Conservation (phyloP, 75 land plant species). For the Pinus taeda region DNA sequence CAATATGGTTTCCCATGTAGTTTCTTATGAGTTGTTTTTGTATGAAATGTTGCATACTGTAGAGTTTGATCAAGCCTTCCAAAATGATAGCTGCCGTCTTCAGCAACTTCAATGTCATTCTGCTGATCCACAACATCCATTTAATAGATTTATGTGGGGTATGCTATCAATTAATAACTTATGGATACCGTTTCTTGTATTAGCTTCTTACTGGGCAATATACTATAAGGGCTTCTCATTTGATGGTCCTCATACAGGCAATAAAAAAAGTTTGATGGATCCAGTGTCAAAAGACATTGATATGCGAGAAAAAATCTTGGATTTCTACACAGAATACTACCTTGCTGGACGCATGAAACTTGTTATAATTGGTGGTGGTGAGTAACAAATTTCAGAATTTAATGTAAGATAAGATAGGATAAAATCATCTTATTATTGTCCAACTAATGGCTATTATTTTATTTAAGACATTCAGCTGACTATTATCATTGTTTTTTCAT, state of each 20-base stretch:
- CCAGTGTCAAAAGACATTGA: constrained; percentile 78
- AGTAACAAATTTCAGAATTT: constrained; percentile 18
- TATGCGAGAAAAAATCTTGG: constrained; percentile 72
- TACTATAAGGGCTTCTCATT: not conserved
- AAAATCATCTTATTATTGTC: too few species aligned
- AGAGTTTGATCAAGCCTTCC: constrained; percentile 93
- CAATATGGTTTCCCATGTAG: not conserved
- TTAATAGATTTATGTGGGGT: constrained; percentile 95
- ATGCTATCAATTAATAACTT: constrained; percentile 3
- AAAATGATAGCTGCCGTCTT: constrained; percentile 86
- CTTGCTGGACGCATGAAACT: constrained; percentile 88
- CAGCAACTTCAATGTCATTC: constrained; percentile 92
- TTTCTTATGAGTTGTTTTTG: constrained; percentile 2
- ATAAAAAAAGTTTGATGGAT: constrained; percentile 84
- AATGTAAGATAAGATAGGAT: not conserved
- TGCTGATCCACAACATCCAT: constrained; percentile 66
- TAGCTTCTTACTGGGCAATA: not conserved
- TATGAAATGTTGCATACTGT: constrained; percentile 2
- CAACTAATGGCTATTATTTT: too few species aligned
- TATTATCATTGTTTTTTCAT: not conserved
- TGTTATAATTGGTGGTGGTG: constrained; percentile 95
- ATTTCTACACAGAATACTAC: constrained; percentile 71
- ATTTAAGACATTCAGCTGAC: not conserved
- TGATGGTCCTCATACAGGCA: constrained; percentile 47
- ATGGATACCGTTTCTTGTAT: not conserved